Evolutionary conservation across 768 basidiomycete species (phyloP), one percentile per base, ranked within the genome.

Genomic region (Auricularia sp.): DNA sequence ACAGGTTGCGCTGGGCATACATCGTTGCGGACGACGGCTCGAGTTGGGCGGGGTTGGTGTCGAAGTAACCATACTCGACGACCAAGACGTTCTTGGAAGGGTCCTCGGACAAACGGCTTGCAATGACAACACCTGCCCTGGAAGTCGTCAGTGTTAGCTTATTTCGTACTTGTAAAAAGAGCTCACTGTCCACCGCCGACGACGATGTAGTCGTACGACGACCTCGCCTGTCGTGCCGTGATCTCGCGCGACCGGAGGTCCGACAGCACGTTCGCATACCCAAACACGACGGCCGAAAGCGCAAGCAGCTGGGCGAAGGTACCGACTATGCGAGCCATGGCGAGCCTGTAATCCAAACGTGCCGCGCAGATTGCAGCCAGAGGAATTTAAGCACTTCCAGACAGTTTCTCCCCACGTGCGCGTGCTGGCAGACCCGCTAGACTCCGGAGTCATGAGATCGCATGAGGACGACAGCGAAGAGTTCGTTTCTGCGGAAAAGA

Each of bases 101-200:
- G 54, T 77, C 71, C 64, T 75, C 75, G 61, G 73, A 74, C 6
- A 79, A 75, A 21, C 78, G 72, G 34, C 69, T 68, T 3, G 78
- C 78, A 4, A 80, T 68, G 7, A 75, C 76, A 61, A 77, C 77
- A 33, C 78, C 78, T 11, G 77, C 77, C 39, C 39, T 42, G 39
- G 13, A 42, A 14, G 13, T 0, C 7, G 13, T 42, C 39, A 42
- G 39, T 14, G 8, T 14, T 42, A 14, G 39, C 13, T 42, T 14
- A 42, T 0, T 78, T 78, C n/a, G 77, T 78, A 33, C 77, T 77
- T 29, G 29, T 29, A 29, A 29, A 29, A 29, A 63, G 8, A 14
- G 13, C 39, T 8, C 13, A 42, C 13, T 29, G 21, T 13, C 42
- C 39, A 54, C 44, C 68, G 37, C 68, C 68, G 42, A 67, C 68